These are phyloP conservation scores for Rhododendron molle DNA, from an alignment of 148 eudicot genomes.

Conservation along the genomic window DNA sequence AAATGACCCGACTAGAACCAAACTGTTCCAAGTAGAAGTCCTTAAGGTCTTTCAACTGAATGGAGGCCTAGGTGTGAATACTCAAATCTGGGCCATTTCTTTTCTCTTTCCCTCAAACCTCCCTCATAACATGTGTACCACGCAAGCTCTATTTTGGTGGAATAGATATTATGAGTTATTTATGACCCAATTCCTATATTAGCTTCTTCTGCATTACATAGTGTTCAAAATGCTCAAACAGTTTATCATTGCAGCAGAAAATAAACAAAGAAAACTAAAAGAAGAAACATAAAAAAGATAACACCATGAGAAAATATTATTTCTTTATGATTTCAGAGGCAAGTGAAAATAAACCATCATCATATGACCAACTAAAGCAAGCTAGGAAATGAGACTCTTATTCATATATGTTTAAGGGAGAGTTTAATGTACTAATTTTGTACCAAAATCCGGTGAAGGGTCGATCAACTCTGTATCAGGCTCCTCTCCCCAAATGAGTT, in stretches of 20 bases:
- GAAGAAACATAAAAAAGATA: background rate
- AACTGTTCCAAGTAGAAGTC: background rate
- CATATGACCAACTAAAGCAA: background rate
- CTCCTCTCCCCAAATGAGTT: slow-evolving; percentile 80
- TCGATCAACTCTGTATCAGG: slow-evolving; percentile 47
- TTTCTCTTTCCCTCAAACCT: background rate
- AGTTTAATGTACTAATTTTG: background rate
- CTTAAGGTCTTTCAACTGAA: background rate
- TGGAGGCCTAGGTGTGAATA: background rate
- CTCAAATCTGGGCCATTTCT: background rate
- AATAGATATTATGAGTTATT: background rate
- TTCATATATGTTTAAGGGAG: background rate
- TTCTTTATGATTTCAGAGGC: background rate
- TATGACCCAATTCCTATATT: background rate
- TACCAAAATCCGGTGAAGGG: slow-evolving; percentile 85
- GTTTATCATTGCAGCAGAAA: background rate
- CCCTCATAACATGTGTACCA: background rate
- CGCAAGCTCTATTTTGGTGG: background rate
- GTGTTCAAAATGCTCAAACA: background rate
- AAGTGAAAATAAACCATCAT: background rate
- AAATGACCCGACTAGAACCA: background rate
- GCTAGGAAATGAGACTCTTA: background rate
- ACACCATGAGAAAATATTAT: background rate
- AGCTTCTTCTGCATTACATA: background rate
- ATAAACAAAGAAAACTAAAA: background rate